Evolutionary conservation across 306 rosid species (phyloP).

Genomic region (Inga laurina): DNA sequence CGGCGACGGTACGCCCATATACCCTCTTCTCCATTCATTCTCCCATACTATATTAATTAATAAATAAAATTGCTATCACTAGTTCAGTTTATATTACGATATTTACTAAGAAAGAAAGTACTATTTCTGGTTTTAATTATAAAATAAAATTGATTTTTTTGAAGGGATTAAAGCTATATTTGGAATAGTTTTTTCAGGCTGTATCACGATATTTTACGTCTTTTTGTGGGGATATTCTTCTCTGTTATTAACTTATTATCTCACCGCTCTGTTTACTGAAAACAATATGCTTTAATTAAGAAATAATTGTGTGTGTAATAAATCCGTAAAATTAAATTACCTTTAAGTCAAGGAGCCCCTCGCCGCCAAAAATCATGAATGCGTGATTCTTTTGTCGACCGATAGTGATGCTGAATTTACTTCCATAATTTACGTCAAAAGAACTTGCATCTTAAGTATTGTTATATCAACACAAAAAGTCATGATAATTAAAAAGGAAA

Average conservation of each 20-base stretch:
- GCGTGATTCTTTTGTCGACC: not conserved
- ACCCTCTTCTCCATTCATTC: not conserved
- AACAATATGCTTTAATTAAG: not conserved
- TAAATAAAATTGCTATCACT: not conserved
- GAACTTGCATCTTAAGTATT: not conserved
- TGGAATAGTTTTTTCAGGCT: not conserved
- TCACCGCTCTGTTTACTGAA: not conserved
- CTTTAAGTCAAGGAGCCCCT: too few species aligned
- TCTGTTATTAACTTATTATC: too few species aligned
- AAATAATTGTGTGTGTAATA: not conserved
- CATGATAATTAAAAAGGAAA: not conserved
- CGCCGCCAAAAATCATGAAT: not conserved
- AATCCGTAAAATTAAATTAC: not conserved
- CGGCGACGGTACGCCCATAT: constrained; percentile 53
- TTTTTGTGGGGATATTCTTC: not conserved
- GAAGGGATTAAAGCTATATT: too few species aligned
- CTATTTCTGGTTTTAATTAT: too few species aligned
- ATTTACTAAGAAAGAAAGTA: not conserved
- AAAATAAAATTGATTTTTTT: too few species aligned
- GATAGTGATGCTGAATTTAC: not conserved
- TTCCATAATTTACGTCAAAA: not conserved
- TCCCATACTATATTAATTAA: not conserved
- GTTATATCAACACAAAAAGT: not conserved
- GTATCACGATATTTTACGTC: not conserved
- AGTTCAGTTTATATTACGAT: not conserved